These are phyloP conservation scores for Diaporthe citriasiana DNA, from an alignment of 2,329 filamentous ascomycete genomes.

Conservation along the genomic window DNA sequence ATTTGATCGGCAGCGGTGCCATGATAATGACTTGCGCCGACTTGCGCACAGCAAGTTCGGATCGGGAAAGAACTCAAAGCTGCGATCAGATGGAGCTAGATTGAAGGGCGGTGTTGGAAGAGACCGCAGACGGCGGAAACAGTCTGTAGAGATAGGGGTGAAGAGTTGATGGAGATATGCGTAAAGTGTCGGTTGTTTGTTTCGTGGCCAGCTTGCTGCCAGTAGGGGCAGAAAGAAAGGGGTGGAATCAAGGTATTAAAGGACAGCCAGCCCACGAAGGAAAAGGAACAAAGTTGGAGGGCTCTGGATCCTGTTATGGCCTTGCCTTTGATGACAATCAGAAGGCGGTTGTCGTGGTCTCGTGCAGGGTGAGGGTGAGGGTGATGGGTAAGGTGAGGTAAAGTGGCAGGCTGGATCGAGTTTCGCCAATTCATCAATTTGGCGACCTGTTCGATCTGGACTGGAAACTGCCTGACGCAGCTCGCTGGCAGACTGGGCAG, in stretches of 20 bases:
- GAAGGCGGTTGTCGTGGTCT: slow-evolving; percentile 32
- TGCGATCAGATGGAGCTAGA: not conserved
- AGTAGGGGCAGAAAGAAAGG: slow-evolving; percentile 37
- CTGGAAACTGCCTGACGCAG: slow-evolving; percentile 38
- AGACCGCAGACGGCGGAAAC: not conserved
- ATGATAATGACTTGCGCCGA: slow-evolving; percentile 52
- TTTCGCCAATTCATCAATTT: slow-evolving; percentile 40
- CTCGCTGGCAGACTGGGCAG: slow-evolving; percentile 25
- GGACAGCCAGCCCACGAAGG: slow-evolving; percentile 29
- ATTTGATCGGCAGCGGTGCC: slow-evolving; percentile 57
- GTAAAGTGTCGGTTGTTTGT: slow-evolving; percentile 34
- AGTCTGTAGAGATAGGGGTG: not conserved
- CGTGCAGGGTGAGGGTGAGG: slow-evolving; percentile 31
- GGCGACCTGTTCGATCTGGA: slow-evolving; percentile 40
- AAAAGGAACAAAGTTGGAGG: slow-evolving; percentile 31
- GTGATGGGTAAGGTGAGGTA: slow-evolving; percentile 39
- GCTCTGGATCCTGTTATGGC: slow-evolving; percentile 28
- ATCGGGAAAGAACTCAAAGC: slow-evolving; percentile 29
- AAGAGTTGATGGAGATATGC: not conserved
- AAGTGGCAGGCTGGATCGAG: slow-evolving; percentile 36
- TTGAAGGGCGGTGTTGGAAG: not conserved
- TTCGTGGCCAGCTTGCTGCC: slow-evolving; percentile 39
- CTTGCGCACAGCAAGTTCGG: slow-evolving; percentile 47
- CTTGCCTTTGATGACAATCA: slow-evolving; percentile 34
- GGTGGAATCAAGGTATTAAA: slow-evolving; percentile 36